Evolutionary conservation across 176 grass and related monocot genomes (phyloP), one percentile per base, ranked within the genome.

Genomic region (Carex parvula): DNA sequence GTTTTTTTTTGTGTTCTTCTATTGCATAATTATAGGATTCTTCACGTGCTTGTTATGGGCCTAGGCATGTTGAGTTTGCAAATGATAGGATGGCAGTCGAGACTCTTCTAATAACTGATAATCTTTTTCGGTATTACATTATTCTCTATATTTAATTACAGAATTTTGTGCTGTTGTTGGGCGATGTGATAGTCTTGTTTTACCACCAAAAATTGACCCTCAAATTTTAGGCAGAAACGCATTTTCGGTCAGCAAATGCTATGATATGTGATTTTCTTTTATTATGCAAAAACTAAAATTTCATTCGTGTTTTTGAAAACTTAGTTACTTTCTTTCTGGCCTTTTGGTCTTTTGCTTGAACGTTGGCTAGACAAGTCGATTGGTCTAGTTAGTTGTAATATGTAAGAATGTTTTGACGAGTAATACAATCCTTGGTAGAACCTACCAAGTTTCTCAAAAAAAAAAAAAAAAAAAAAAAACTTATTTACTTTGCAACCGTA

Each of bases 41-140:
- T 30, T 91, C 83, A n/a, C 93, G 96, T 88, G 93, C 88, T 42
- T 99, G 93, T 90, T 99, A 99, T 87, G 96, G 96, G 62, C 92
- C 92, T 87, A 93, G 85, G 83, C 93, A 99, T 88, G 96, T 99
- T 72, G 92, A 91, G 37, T 60, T 99, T 84, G 96, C 96, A 79
- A 88, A 93, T 57, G 93, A 95, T 13, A 71, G 87, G 5, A 64
- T 92, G 84, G 91, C 96, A 44, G 44, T 99, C 20, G 89, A 95
- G 77, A 95, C 91, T 84, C 96, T 99, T 93, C 82, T 99, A 86
- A 92, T 99, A 85, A 98, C 91, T 84, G 93, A 95, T 93, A 90
- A 79, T 84, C 90, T 95, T 70, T 95, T 95, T 73, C 63, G 92
- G 92, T 95, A 85, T 89, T 76, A 66, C 46, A 14, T 81, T 73